Base-by-base conservation (phyloP, 164 flowering plant species). In the Kalanchoe fedtschenkoi region DNA sequence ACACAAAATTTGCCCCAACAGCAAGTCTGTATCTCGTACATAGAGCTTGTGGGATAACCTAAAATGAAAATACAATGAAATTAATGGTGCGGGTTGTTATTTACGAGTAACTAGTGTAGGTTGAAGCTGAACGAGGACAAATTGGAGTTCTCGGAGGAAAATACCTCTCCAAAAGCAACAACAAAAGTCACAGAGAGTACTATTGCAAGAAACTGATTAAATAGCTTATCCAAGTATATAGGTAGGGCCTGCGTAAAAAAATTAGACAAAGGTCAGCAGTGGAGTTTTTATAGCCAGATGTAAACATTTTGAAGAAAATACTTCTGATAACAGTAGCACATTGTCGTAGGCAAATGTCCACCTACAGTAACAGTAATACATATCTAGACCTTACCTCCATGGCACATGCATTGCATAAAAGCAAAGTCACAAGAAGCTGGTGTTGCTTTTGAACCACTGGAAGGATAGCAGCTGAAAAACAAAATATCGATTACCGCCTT, bases 361-460 rank as follows among this genome's bases (percentile, higher is more conserved):
- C n/a, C n/a, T n/a, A n/a, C n/a, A n/a, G n/a, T n/a, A 32, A 28
- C 14, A 33, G 28, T 41, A 64, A 19, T 37, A 26, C 24, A 63
- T 57, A n/a, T 28, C 13, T 58, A 34, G 22, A 33, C 51, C 47
- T 74, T 70, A 89, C 98, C 89, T 93, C 98, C 98, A 93, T 93
- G 43, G 98, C 81, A 69, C 75, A 80, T 21, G 98, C 98, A 82
- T 93, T 92, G 66, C 98, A 86, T 0, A 92, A 76, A 61, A 92
- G 97, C 77, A 92, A 66, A 28, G 98, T 92, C 53, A 92, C 98
- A 42, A 92, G 88, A 70, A 92, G 93, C 72, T 86, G 96, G 69
- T 92, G 98, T 70, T 92, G 98, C 81, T 89, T 92, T 65, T 92
- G 77, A 65, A 92, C 96, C 55, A 92, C 98, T 6, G 98, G 98